phyloP scores from a whole-genome alignment of 1,284 basidiomycete genomes.

The Polyporus tsugae region DNA sequence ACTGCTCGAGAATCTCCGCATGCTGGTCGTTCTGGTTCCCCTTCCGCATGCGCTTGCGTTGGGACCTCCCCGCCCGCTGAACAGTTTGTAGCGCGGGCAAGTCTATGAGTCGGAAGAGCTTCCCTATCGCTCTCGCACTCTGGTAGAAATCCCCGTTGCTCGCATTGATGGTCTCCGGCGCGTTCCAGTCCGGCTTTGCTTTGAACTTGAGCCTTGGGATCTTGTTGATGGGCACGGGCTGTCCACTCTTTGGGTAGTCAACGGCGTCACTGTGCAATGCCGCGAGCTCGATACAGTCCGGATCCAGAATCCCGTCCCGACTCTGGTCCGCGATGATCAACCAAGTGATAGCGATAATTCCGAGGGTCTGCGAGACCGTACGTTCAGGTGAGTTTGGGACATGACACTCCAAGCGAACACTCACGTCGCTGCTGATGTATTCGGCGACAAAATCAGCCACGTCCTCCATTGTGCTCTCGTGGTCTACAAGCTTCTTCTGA shows the following conservation, averaged over 20 bases:
- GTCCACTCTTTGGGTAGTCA: constrained; percentile 72
- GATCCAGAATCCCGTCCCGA: constrained; percentile 59
- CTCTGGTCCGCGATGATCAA: constrained; percentile 76
- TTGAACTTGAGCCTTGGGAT: constrained; percentile 56
- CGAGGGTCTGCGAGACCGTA: constrained; percentile 53
- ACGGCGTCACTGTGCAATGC: constrained; percentile 75
- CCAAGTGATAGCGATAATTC: constrained; percentile 68
- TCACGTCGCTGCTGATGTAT: constrained; percentile 72
- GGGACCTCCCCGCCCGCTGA: constrained; percentile 28
- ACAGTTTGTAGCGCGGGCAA: constrained; percentile 51
- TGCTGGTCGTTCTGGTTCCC: constrained; percentile 23
- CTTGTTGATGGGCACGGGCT: constrained; percentile 54
- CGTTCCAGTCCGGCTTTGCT: constrained; percentile 68
- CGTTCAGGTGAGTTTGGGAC: not conserved
- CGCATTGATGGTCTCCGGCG: constrained; percentile 60
- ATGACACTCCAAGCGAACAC: constrained; percentile 22
- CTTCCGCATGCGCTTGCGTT: constrained; percentile 34
- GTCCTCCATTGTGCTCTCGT: constrained; percentile 69
- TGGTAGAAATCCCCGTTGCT: constrained; percentile 53
- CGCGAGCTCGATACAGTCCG: constrained; percentile 68
- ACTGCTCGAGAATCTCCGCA: constrained; percentile 39
- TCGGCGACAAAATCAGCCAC: constrained; percentile 80
- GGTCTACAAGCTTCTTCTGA: constrained; percentile 54
- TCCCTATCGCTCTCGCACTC: constrained; percentile 63
- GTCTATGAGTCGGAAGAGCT: constrained; percentile 63